phyloP scores from a whole-genome alignment of 495 filamentous ascomycete genomes.

The Apodospora peruviana region DNA sequence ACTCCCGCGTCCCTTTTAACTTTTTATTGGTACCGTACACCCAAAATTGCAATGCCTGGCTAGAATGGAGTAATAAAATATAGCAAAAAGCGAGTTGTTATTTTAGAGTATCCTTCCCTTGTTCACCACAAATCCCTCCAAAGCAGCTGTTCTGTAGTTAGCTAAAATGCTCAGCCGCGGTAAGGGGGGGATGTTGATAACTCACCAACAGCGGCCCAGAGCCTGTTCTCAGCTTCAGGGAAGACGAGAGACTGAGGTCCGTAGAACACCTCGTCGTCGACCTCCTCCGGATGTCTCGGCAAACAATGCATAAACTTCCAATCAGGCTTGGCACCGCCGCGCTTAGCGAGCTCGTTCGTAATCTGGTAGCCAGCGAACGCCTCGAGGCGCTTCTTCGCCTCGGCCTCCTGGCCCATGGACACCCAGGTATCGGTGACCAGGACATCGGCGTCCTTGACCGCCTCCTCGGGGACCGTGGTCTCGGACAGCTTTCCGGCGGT shows the following conservation, averaged over 20 bases:
- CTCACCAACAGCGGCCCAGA: conserved; percentile 79
- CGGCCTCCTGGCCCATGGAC: conserved; percentile 93
- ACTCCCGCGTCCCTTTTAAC: background rate
- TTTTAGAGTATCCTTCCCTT: conserved; percentile 57
- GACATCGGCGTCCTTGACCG: conserved; percentile 81
- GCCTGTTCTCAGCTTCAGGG: conserved; percentile 85
- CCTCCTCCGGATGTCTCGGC: conserved; percentile 90
- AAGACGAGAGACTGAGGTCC: conserved; percentile 77
- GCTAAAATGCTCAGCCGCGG: background rate
- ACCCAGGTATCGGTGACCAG: conserved; percentile 97
- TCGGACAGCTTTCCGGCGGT: conserved; percentile 63
- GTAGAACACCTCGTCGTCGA: conserved; percentile 92
- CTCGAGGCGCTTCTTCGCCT: conserved; percentile 65
- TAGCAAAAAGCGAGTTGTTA: background rate
- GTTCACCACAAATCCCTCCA: conserved; percentile 89
- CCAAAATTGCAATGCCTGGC: conserved; percentile 4
- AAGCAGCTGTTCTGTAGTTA: conserved; percentile 46
- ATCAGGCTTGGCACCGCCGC: conserved; percentile 76
- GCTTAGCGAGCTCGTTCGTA: conserved; percentile 70
- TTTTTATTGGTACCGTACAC: conserved; percentile 3
- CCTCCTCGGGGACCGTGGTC: conserved; percentile 77
- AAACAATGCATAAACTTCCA: conserved; percentile 99
- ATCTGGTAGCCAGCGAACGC: conserved; percentile 89
- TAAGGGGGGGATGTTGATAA: conserved; percentile 7
- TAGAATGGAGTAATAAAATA: background rate